Evolutionary conservation across 331 rosid genomes (phyloP).

Genomic region (Malus hybrid): DNA sequence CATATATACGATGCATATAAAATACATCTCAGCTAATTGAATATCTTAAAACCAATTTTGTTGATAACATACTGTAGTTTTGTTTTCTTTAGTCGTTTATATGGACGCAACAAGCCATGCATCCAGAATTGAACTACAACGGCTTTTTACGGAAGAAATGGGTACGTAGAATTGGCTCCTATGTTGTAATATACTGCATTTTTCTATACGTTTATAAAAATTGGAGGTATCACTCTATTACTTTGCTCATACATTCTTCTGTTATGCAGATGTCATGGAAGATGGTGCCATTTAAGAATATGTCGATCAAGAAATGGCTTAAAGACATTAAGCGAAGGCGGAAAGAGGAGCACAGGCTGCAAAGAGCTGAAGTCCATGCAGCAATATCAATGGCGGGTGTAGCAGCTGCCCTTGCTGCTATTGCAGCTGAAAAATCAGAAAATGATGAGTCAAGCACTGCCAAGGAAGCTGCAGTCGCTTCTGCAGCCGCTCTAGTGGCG

Average conservation of each 20-base stretch:
- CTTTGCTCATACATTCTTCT: background rate
- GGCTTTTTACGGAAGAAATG: constrained; percentile 73
- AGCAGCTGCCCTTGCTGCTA: constrained; percentile 86
- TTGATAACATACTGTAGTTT: background rate
- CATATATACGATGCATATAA: background rate
- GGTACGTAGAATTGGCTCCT: constrained; percentile 32
- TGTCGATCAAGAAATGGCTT: constrained; percentile 82
- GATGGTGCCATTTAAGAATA: constrained; percentile 51
- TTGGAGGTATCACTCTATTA: too few species aligned
- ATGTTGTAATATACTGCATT: background rate
- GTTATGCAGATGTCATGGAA: constrained; percentile 76
- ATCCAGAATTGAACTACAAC: constrained; percentile 88
- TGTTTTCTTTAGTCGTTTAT: constrained; percentile 60
- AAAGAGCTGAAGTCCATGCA: constrained; percentile 84
- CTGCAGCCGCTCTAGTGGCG: constrained; percentile 87
- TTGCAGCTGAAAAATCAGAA: constrained; percentile 62
- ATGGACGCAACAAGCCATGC: constrained; percentile 99
- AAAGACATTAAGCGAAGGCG: constrained; percentile 62
- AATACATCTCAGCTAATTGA: background rate
- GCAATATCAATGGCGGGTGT: constrained; percentile 87
- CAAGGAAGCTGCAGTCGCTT: constrained; percentile 72
- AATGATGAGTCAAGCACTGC: constrained; percentile 32
- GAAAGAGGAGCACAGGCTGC: constrained; percentile 73
- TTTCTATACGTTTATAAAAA: too few species aligned
- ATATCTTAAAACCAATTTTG: background rate